Base-by-base conservation (phyloP, 169 alveolate genomes). In the Besnoitia besnoiti region DNA sequence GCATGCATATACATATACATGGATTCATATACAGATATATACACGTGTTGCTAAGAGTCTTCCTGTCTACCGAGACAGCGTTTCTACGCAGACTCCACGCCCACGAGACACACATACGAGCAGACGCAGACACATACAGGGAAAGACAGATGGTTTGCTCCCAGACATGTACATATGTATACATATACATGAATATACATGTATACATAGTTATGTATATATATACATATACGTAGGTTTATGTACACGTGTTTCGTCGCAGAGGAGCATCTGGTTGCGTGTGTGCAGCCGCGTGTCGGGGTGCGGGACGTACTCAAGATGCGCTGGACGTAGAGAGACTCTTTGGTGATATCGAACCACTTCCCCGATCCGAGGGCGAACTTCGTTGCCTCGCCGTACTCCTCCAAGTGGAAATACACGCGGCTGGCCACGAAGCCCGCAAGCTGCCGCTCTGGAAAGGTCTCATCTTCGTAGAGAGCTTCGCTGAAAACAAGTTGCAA, bases 391-490 rank as follows among this genome's bases (percentile, higher is more conserved):
- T 97, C 98, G 12, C 96, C 98, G 80, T 75, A 98, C 88, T 98
- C 99, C 95, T 98, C 99, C 92, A 99, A 95, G 95, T 98, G 99
- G 95, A 97, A 99, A 94, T 98, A 98, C 30, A 99, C 98, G 33
- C 76, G 51, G 85, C 94, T 51, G 51, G 99, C 98, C 61, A 99
- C 96, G 94, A 97, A 97, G 50, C 99, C 99, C 10, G 99, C 99
- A 89, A 98, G 95, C 91, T 98, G 95, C 46, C 96, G 94, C 44
- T 96, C 95, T 51, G 94, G 90, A 92, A 97, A 97, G 84, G 80
- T 67, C 77, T 93, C 91, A 87, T 97, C 99, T 85, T 97, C 95
- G 85, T 85, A 84, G 59, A 96, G 42, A 33, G 50, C 73, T 40
- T 91, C 94, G 42, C 94, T 91, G 94, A 12, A 67, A 90, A 14